Percentiles rank a stretch among this genome's conserved stretches.
Conservation (phyloP, 2,329 filamentous ascomycete species). For the Aspergillus jensenii region DNA sequence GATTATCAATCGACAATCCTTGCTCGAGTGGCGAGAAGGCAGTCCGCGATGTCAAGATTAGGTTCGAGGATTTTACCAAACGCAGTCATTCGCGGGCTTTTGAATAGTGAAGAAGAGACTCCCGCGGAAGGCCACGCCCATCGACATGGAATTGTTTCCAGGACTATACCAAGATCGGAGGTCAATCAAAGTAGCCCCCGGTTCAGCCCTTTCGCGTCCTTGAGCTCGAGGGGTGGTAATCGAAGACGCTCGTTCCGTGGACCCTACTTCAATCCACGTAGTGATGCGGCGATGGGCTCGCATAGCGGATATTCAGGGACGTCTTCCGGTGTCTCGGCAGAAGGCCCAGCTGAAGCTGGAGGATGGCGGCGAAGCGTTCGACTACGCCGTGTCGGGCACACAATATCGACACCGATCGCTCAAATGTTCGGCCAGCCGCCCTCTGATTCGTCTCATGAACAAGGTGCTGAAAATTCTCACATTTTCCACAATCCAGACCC, state of each 20-base stretch:
- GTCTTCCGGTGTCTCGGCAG: slow-evolving; percentile 26
- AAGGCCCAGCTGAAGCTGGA: slow-evolving; percentile 27
- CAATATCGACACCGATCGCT: slow-evolving; percentile 44
- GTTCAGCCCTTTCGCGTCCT: slow-evolving; percentile 42
- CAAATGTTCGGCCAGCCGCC: slow-evolving; percentile 44
- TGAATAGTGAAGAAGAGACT: slow-evolving; percentile 48
- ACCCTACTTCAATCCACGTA: slow-evolving; percentile 41
- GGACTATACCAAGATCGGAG: slow-evolving; percentile 37
- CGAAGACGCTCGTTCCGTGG: slow-evolving; percentile 41
- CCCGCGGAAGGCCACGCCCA: slow-evolving; percentile 46
- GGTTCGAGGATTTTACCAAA: slow-evolving; percentile 50
- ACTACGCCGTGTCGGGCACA: slow-evolving; percentile 44
- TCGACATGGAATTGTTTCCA: slow-evolving; percentile 43
- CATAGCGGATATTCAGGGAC: slow-evolving; percentile 28
- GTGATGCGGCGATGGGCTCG: slow-evolving; percentile 31
- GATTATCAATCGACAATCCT: slow-evolving; percentile 33
- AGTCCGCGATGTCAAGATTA: slow-evolving; percentile 49
- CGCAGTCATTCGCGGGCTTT: slow-evolving; percentile 43
- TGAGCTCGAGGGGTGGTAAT: slow-evolving; percentile 40
- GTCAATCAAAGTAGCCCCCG: slow-evolving; percentile 33
- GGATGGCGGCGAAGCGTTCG: slow-evolving; percentile 42
- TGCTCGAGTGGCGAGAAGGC: slow-evolving; percentile 40
- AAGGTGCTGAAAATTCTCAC: slow-evolving; percentile 27
- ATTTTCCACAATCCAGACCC: slow-evolving; percentile 31
- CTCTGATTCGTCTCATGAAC: slow-evolving; percentile 21